A percentile compares a stretch with the other conserved stretches of the same genome.
Evolutionary conservation across 1,284 basidiomycete genomes (phyloP).

Genomic region (Neonothopanus nambi): DNA sequence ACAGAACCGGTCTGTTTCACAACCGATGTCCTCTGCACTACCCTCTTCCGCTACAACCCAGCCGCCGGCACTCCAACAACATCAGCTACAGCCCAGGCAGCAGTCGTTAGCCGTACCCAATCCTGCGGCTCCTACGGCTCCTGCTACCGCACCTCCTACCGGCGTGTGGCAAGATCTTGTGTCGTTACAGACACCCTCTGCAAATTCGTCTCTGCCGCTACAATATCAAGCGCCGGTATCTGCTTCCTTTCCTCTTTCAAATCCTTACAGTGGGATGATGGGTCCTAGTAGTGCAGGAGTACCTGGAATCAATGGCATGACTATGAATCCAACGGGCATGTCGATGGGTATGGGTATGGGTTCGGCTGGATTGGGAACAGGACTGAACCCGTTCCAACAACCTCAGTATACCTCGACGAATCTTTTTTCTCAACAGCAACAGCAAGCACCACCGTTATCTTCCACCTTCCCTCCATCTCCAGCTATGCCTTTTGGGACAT

Average conservation of each 20-base stretch:
- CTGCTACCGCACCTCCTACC: conserved; percentile 12
- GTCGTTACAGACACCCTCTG: conserved; percentile 44
- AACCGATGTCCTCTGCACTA: conserved; percentile 26
- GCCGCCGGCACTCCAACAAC: conserved; percentile 4
- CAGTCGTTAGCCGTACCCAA: conserved; percentile 11
- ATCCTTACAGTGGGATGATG: conserved; percentile 15
- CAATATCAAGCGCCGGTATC: conserved; percentile 42
- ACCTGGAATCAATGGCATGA: conserved; percentile 12
- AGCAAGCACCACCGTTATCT: conserved; percentile 7
- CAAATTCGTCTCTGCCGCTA: conserved; percentile 53
- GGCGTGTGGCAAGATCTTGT: conserved; percentile 55
- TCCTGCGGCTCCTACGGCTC: not conserved
- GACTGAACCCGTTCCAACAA: conserved; percentile 23
- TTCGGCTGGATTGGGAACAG: conserved; percentile 13
- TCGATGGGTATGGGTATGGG: conserved; percentile 11
- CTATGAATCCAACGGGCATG: conserved; percentile 14
- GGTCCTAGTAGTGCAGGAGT: conserved; percentile 14
- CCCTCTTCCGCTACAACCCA: conserved; percentile 9
- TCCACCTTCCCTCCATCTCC: conserved; percentile 22
- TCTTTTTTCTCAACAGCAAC: conserved; percentile 20
- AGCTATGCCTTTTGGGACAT: conserved; percentile 26
- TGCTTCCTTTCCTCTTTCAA: conserved; percentile 9
- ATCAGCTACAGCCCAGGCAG: conserved; percentile 21
- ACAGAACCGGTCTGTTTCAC: conserved; percentile 31
- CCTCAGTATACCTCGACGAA: conserved; percentile 16